Evolutionary conservation across 1,139 yeast species (phyloP).

Genomic region (Hansenula lynferdii): DNA sequence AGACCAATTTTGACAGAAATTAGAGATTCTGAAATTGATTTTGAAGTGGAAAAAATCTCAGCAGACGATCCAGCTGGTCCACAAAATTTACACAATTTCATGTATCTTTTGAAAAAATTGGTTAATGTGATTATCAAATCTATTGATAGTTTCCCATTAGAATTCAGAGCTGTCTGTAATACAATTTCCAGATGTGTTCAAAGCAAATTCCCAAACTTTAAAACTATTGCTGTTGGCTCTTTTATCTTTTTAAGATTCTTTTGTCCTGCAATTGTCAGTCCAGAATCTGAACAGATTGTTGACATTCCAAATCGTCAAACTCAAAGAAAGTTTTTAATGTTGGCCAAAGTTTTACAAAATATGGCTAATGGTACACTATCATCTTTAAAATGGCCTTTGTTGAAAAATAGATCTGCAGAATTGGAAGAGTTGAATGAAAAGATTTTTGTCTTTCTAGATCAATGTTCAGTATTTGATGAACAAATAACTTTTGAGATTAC

Average conservation of each 20-base stretch:
- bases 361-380: slow-evolving; percentile 76
- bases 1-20: slow-evolving; percentile 53
- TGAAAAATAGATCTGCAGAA: slow-evolving; percentile 38
- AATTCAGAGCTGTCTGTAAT: slow-evolving; percentile 70
- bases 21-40: slow-evolving; percentile 42
- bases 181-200: slow-evolving; percentile 63
- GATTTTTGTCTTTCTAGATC: slow-evolving; percentile 43
- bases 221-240: slow-evolving; percentile 76
- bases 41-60: slow-evolving; percentile 61
- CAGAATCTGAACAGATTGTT: slow-evolving; percentile 60
- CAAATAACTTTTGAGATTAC: slow-evolving; percentile 10
- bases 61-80: slow-evolving; percentile 34
- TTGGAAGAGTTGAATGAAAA: slow-evolving; percentile 39
- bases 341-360: slow-evolving; percentile 83
- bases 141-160: slow-evolving; percentile 56
- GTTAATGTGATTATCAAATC: slow-evolving; percentile 61
- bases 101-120: slow-evolving; percentile 51
- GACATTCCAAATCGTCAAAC: slow-evolving; percentile 37
- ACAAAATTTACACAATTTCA: slow-evolving; percentile 47
- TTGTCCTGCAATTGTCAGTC: slow-evolving; percentile 91
- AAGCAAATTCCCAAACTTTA: slow-evolving; percentile 58
- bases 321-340: slow-evolving; percentile 69
- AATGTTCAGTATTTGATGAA: slow-evolving; percentile 25
- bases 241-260: slow-evolving; percentile 79
- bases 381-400: slow-evolving; percentile 56